Base-by-base conservation (phyloP, 805 yeast genomes). In the Sungouiozyma intestinalis region DNA sequence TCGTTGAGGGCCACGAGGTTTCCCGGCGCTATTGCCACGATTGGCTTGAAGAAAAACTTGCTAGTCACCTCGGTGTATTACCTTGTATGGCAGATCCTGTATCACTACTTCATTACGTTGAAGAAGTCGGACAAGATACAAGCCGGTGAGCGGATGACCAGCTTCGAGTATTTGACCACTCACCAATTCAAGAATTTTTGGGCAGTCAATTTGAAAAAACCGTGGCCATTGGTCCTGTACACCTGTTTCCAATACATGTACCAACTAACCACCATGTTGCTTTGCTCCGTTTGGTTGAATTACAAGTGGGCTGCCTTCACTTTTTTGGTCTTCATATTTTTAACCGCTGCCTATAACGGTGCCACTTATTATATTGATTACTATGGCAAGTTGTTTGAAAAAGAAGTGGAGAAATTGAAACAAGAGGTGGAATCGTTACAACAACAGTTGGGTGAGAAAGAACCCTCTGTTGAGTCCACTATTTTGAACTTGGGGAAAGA, bases 281-380 rank as follows among this genome's bases (percentile, higher is more conserved):
- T 86, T 4, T 85, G 95, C 54, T 95, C 96, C 0, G 58, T 92
- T n/a, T 85, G 95, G 82, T 85, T 85, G 63, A 68, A 72, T 36
- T 74, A 79, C 58, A 79, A 81, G 53, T 63, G 65, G 36, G 74
- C 84, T 2, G 85, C 92, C 19, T 75, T 80, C 1, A 49, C 69
- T 1, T 88, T 87, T 55, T 71, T 90, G 48, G 63, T 76, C 2
- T 69, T 73, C 40, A 85, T 90, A n/a, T 87, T 88, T 51, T 60
- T 79, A 37, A 72, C 76, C 59, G 94, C 97, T 1, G 71, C 87
- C 35, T 86, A 81, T 59, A 88, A 92, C 50, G 98, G 98, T 21
- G 98, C 97, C 2, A 85, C 95, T 0, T 90, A 85, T 58, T 90
- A 90, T 60, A 72, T 92, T 43, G 97, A 90, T 54, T 81, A 81